Base-by-base conservation (phyloP, 1,284 basidiomycete species). In the Trametes polyzona region DNA sequence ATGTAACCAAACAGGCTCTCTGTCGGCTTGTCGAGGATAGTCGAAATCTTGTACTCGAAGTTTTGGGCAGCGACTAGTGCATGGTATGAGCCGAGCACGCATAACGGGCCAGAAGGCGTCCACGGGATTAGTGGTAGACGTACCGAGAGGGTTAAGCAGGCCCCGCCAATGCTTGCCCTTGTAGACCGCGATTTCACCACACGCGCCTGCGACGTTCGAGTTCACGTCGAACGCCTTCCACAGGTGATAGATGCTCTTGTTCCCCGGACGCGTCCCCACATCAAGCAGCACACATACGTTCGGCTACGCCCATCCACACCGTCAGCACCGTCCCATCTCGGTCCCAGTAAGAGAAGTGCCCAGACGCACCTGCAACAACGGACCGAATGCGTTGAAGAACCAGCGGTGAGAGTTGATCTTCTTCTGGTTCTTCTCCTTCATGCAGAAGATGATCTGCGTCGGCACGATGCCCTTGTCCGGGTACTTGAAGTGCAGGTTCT, bases 141-240 rank as follows among this genome's bases (percentile, higher is more conserved):
- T 70, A 91, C 93, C 92, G 8, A 96, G 78, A 0, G 94, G 94
- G 69, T 96, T 97, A 53, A 94, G 68, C 49, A 97, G 78, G 23
- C 83, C 79, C 24, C 78, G 80, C 92, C 94, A 96, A 42, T 84
- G 85, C 72, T 88, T 92, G 61, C 95, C 96, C 71, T 97, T 98
- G 76, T 95, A 95, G 0, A 84, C 88, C 0, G 93, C 89, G 65
- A 98, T 97, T 73, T 98, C 96, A 33, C 96, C 96, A 72, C 95
- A 98, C 2, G 95, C 95, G 8, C 96, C 96, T 4, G 86, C 96
- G 16, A 97, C 92, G 64, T 92, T 95, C 7, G 93, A 95, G 72
- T 95, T 95, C 36, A 93, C 76, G 69, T 98, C 95, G 68, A 98
- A 97, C 1, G 92, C 83, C 73, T 98, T 98, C 96, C 96, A 98